Base-by-base conservation (phyloP, 495 filamentous ascomycete species). In the Stereocaulon alpinum region DNA sequence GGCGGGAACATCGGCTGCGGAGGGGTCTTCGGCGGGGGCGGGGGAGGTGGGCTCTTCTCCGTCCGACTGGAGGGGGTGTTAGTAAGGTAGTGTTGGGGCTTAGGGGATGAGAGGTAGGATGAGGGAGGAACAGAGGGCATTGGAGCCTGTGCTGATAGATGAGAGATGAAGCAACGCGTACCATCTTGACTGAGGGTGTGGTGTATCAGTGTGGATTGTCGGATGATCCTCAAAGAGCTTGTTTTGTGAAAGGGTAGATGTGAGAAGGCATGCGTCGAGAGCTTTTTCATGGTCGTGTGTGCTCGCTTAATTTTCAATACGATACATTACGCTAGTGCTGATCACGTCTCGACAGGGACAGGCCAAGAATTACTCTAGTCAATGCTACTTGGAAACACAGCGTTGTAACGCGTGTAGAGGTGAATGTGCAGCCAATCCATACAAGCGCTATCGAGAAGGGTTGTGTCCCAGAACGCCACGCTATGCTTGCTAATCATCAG, bases 11-110 rank as follows among this genome's bases (percentile, higher is more conserved):
- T 95, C 89, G 24, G 24, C 24, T 70, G 91, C 85, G 68, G 82
- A 83, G 73, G 86, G 85, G 60, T 77, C 70, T 51, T 76, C 73
- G 59, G 79, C 74, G 67, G 77, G 72, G 63, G 73, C 76, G 65
- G 82, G 83, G 68, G 83, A 84, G 73, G 76, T 80, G 76, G 82
- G 89, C 86, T 96, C 91, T 87, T 87, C 83, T 87, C 83, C 84
- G 83, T 87, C 84, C 83, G 84, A 87, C 84, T 87, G 56, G 53
- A 43, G 11, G 44, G 20, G 5, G 47, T 9, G 42, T 17, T 10
- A 30, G 42, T 56, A 11, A 41, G 57, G 30, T 24, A 3, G 24
- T 24, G 24, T 1, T 24, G 63, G 55, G 65, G 58, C 22, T 22
- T 32, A 9, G 58, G 24, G 22, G 17, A 24, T 52, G 60, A 54